Evolutionary conservation across 164 flowering plant genomes (phyloP).

Genomic region (Akebia trifoliata): DNA sequence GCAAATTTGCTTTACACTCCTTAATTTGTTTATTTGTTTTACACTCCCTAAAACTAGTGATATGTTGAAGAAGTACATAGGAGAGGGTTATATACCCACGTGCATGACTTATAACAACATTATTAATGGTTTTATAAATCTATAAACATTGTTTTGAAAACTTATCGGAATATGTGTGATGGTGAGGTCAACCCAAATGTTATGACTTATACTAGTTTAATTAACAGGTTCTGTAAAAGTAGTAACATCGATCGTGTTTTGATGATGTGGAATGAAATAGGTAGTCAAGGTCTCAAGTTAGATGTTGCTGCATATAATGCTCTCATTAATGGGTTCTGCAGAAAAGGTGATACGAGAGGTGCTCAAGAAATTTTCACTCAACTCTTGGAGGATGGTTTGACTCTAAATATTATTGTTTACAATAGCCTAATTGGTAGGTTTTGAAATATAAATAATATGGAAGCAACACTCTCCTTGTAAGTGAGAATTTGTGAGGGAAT

Average conservation of each 20-base stretch:
- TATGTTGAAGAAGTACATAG: constrained; percentile 35
- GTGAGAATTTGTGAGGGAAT: constrained; percentile 52
- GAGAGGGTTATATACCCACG: constrained; percentile 41
- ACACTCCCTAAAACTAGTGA: constrained; percentile 40
- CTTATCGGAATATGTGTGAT: constrained; percentile 48
- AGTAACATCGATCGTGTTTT: constrained; percentile 51
- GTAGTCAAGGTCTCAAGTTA: constrained; percentile 37
- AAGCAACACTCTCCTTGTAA: constrained; percentile 43
- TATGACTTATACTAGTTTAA: constrained; percentile 55
- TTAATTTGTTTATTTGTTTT: too few relatives aligned
- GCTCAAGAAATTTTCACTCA: constrained; percentile 54
- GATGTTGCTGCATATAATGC: constrained; percentile 52
- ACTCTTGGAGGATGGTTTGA: constrained; percentile 50
- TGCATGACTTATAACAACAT: constrained; percentile 64
- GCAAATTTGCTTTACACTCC: too few relatives aligned
- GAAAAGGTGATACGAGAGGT: constrained; percentile 50
- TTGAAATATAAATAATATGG: constrained; percentile 46
- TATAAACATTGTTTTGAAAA: constrained; percentile 31
- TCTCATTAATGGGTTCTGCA: constrained; percentile 69
- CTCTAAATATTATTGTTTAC: constrained; percentile 49
- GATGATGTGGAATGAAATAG: constrained; percentile 50
- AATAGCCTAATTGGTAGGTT: constrained; percentile 68
- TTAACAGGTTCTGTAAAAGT: constrained; percentile 52
- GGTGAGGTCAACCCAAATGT: constrained; percentile 55
- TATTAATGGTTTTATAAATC: constrained; percentile 56